Evolutionary conservation across 2,329 filamentous ascomycete genomes (phyloP).

Genomic region (Cladosporium sp.): DNA sequence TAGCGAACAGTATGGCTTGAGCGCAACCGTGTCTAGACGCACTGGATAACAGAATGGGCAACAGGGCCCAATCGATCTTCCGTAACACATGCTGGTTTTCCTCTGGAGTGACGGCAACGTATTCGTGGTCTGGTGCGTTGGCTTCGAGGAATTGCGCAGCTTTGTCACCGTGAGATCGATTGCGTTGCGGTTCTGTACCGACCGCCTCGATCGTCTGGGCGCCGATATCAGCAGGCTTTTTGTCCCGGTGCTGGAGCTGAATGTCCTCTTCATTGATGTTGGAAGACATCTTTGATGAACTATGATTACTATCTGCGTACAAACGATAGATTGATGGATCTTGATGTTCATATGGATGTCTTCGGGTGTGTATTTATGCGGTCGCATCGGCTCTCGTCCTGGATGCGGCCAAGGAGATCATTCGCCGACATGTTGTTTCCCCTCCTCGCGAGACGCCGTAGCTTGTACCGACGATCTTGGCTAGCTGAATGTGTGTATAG

Average conservation of each 20-base stretch:
- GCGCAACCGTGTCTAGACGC: neutral
- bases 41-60: constrained; percentile 54
- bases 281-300: constrained; percentile 11
- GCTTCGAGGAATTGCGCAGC: constrained; percentile 41
- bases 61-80: constrained; percentile 48
- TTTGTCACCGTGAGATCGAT: constrained; percentile 35
- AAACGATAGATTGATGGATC: neutral
- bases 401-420: constrained; percentile 1
- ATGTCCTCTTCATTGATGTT: constrained; percentile 19
- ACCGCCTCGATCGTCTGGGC: constrained; percentile 21
- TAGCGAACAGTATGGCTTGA: too few relatives aligned
- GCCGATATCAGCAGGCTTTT: constrained; percentile 19
- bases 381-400: neutral
- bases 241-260: constrained; percentile 18
- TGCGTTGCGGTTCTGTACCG: neutral
- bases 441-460: neutral
- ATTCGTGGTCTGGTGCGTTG: constrained; percentile 13
- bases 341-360: neutral
- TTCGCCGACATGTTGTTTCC: constrained; percentile 5
- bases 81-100: constrained; percentile 51
- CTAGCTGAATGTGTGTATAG: neutral
- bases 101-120: constrained; percentile 47
- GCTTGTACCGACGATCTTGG: constrained; percentile 5
- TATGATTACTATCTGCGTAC: neutral
- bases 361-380: neutral